Evolutionary conservation across 192 early-diverging fungal genomes (phyloP).

Genomic region (Entomortierella lignicola): DNA sequence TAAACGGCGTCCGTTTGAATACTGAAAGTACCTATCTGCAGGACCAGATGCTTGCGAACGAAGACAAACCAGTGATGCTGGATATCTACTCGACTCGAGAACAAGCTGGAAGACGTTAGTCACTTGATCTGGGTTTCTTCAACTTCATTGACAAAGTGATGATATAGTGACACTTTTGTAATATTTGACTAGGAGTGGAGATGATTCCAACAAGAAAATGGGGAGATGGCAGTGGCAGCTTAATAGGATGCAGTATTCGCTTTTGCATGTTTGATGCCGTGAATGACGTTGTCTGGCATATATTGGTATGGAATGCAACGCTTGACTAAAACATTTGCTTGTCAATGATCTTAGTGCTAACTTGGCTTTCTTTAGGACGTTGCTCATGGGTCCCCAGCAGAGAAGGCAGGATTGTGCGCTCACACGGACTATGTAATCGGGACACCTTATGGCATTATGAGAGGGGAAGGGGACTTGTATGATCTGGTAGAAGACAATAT

Average conservation of each 20-base stretch:
- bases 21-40: constrained; percentile 56
- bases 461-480: constrained; percentile 73
- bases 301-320: constrained; percentile 44
- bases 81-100: constrained; percentile 71
- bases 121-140: background rate
- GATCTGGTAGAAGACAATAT: constrained; percentile 69
- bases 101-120: constrained; percentile 60
- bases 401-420: constrained; percentile 72
- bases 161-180: background rate
- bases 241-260: constrained; percentile 71
- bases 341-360: no score
- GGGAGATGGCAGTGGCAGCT: constrained; percentile 55
- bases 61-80: constrained; percentile 60
- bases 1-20: constrained; percentile 66
- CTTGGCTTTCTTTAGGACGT: constrained; percentile 56
- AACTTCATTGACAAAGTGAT: no score
- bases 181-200: constrained; percentile 45
- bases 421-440: constrained; percentile 83
- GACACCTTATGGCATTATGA: constrained; percentile 67
- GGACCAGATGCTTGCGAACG: constrained; percentile 57
- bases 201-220: constrained; percentile 54
- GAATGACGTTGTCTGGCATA: constrained; percentile 64
- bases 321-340: no score
- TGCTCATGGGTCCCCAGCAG: constrained; percentile 74
- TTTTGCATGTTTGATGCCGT: constrained; percentile 74